Evolutionary conservation across 108 stramenopile species (phyloP), one percentile per base, ranked within the genome.

Genomic region (Nitzschia inconspicua): DNA sequence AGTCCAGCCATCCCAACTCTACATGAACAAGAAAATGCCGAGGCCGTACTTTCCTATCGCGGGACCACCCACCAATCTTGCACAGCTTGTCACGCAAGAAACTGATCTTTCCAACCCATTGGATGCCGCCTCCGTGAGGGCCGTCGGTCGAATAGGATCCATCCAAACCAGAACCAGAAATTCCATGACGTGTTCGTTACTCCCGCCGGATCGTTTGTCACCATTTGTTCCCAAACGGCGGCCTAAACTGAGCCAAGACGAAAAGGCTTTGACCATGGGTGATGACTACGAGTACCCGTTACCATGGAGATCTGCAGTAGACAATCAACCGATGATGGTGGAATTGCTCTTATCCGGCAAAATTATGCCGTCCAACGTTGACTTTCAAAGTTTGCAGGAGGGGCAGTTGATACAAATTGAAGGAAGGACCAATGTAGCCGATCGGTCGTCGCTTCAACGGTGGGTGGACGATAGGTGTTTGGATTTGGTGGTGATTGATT

Each of bases 331-430:
- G 40, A 51, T 75, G 63, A 30, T 57, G 8, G 63, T 75, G 3
- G 51, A 65, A 20, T 43, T 75, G n/a, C 36, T 58, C 32, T 27
- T 51, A n/a, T n/a, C n/a, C 22, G 74, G 74, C 11, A 70, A 63
- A 30, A 31, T 55, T 2, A 19, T 75, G 18, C 42, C 47, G 13
- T 29, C 63, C 64, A 47, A 30, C 2, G 2, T 27, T 69, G 34
- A 68, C 63, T 13, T 75, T 19, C 47, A 65, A 39, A 8, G 14
- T 3, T 37, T 75, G 22, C 18, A 50, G 44, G 47, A 43, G 31
- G 68, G 68, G 2, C 44, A 64, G 29, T n/a, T 75, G 31, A 22
- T 75, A 11, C 47, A 63, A 20, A 44, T 70, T 10, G 40, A 60
- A 65, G 74, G 57, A 18, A 48, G 32, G 48, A 65, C 68, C 29